These are phyloP conservation scores for Plasmodium vivax DNA, from an alignment of 169 alveolate species.

Conservation along the genomic window DNA sequence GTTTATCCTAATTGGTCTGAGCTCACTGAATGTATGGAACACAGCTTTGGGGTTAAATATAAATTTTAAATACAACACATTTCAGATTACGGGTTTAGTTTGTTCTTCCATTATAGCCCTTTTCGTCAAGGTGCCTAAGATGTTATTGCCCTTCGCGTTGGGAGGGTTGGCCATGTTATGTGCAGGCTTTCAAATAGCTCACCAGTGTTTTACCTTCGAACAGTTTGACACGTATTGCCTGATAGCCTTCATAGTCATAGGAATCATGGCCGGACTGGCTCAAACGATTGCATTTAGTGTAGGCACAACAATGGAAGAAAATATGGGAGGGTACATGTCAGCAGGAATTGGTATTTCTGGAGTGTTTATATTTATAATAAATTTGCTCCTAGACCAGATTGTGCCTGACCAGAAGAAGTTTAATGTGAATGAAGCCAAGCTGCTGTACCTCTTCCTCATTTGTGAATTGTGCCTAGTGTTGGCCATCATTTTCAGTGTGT, in stretches of 20 bases:
- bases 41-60: conserved; percentile 60
- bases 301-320: conserved; percentile 47
- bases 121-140: conserved; percentile 28
- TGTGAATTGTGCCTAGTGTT: conserved; percentile 35
- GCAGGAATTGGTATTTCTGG: conserved; percentile 71
- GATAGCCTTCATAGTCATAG: conserved; percentile 38
- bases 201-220: neutral
- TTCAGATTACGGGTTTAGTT: conserved; percentile 62
- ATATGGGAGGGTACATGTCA: conserved; percentile 68
- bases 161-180: conserved; percentile 23
- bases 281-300: conserved; percentile 68
- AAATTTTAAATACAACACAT: conserved; percentile 39
- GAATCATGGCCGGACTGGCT: conserved; percentile 47
- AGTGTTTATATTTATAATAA: conserved; percentile 34
- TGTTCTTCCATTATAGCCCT: conserved; percentile 38
- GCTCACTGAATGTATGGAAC: conserved; percentile 73
- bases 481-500: conserved; percentile 30
- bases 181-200: conserved; percentile 66
- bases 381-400: conserved; percentile 37
- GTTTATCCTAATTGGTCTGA: conserved; percentile 42
- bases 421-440: conserved; percentile 11
- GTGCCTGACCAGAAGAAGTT: neutral
- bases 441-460: conserved; percentile 11
- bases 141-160: conserved; percentile 21
- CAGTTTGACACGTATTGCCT: conserved; percentile 37